Conservation (phyloP, 2,329 filamentous ascomycete species). For the Fusarium tjaetaba region DNA sequence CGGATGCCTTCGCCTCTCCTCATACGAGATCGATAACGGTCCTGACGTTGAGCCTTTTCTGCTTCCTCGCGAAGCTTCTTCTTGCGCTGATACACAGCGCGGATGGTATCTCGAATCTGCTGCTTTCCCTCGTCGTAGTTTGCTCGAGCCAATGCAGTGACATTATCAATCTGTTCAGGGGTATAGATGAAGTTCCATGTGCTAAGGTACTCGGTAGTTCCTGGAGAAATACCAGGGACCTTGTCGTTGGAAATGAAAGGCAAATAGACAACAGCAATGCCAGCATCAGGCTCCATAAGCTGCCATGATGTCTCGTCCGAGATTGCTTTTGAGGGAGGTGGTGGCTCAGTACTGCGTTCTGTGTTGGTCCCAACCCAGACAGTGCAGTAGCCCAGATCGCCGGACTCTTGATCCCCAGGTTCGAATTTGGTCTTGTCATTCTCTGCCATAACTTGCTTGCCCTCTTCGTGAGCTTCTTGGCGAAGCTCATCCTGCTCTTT, state of each 20-base stretch:
- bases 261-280: slow-evolving; percentile 90
- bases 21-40: slow-evolving; percentile 58
- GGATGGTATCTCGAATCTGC: slow-evolving; percentile 79
- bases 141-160: slow-evolving; percentile 81
- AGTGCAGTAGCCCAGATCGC: slow-evolving; percentile 89
- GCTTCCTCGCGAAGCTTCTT: slow-evolving; percentile 71
- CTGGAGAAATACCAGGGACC: slow-evolving; percentile 84
- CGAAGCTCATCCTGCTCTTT: slow-evolving; percentile 52
- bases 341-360: slow-evolving; percentile 70
- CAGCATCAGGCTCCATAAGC: slow-evolving; percentile 77
- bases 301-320: slow-evolving; percentile 74
- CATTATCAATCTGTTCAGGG: slow-evolving; percentile 85
- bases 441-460: slow-evolving; percentile 37
- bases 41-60: slow-evolving; percentile 53
- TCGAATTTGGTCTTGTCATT: slow-evolving; percentile 52
- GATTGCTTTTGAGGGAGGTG: slow-evolving; percentile 61
- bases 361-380: slow-evolving; percentile 91
- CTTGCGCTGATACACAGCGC: slow-evolving; percentile 93
- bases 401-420: slow-evolving; percentile 56
- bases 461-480: slow-evolving; percentile 38
- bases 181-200: slow-evolving; percentile 99
- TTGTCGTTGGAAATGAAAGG: slow-evolving; percentile 86
- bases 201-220: slow-evolving; percentile 83
- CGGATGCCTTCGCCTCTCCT: slow-evolving; percentile 63
- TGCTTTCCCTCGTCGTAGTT: slow-evolving; percentile 88